Base-by-base conservation (phyloP, 805 yeast genomes). In the Metschnikowia gelsemii region DNA sequence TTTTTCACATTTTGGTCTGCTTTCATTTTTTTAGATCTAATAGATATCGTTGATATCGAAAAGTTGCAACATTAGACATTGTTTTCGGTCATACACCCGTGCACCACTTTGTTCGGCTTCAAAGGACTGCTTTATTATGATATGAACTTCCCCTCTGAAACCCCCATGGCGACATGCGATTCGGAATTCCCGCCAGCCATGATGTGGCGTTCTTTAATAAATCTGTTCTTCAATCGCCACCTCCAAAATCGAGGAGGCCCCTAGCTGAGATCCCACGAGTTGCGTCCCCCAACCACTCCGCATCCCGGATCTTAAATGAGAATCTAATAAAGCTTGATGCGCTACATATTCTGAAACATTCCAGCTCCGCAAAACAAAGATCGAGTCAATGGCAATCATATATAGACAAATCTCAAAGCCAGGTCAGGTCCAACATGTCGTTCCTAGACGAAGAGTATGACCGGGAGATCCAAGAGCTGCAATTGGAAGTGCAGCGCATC, bases 261-360 rank as follows among this genome's bases (percentile, higher is more conserved):
- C 7, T 13, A 23, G 5, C 22, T 8, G 12, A 8, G 8, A n/a
- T 2, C 12, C 14, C n/a, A 22, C 9, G n/a, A 14, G 21, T 21
- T 8, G n/a, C 27, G 5, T 14, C 33, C 7, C 17, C 38, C 8
- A 9, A 8, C 6, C 35, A 19, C 11, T 32, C 40, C 13, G 42
- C 37, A 20, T 36, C 39, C 12, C 36, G 22, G 14, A 30, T 32
- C 20, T 35, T 45, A 32, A 38, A 38, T 21, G 46, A 42, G 9
- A 32, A 45, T n/a, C 45, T 45, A 27, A 16, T 16, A 26, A 31
- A 35, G 18, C 25, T 45, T 16, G 40, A 45, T 19, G 26, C 34
- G 9, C 32, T 41, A 18, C 23, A 27, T 21, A 20, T 35, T 29
- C 49, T 41, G 37, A 36, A 28, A 5, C 11, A 25, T 11, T 25